Percentiles rank a stretch among this genome's conserved stretches.
Conservation (phyloP, 2,329 filamentous ascomycete genomes). For the Tolypocladium sp. region DNA sequence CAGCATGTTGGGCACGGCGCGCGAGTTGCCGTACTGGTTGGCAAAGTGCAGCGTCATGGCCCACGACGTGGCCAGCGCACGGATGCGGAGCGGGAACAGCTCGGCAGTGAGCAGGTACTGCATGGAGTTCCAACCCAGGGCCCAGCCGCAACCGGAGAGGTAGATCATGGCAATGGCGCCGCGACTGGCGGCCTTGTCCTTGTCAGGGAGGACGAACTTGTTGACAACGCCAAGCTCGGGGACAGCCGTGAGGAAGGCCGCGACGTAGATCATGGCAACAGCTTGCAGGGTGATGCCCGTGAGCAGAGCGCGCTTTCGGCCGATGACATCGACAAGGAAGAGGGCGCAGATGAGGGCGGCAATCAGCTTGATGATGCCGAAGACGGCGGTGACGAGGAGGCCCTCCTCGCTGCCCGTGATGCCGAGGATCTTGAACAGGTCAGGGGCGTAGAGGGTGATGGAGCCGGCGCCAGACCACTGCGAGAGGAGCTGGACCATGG, state of each 20-base stretch:
- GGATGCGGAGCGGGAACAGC: constrained; percentile 65
- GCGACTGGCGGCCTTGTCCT: constrained; percentile 47
- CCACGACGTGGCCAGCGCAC: constrained; percentile 60
- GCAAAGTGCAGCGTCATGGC: constrained; percentile 74
- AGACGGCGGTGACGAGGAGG: constrained; percentile 65
- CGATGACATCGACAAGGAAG: constrained; percentile 72
- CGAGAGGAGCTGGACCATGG: constrained; percentile 60
- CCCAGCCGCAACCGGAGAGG: constrained; percentile 59
- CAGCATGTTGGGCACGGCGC: constrained; percentile 69
- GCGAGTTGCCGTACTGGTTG: constrained; percentile 69
- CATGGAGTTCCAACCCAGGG: constrained; percentile 65
- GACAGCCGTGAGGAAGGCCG: constrained; percentile 51
- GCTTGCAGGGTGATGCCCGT: constrained; percentile 52
- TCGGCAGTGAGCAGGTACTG: constrained; percentile 74
- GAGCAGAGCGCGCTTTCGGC: constrained; percentile 59
- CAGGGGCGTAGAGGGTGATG: constrained; percentile 68
- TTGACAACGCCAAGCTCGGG: constrained; percentile 46
- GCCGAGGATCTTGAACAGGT: constrained; percentile 65
- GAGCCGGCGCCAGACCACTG: constrained; percentile 67
- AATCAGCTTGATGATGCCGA: constrained; percentile 65
- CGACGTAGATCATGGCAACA: constrained; percentile 54
- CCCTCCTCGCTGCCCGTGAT: constrained; percentile 59
- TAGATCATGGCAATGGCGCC: constrained; percentile 69
- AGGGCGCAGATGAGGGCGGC: constrained; percentile 61
- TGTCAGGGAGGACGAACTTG: constrained; percentile 33